Evolutionary conservation across 2,329 filamentous ascomycete species (phyloP).

Genomic region (Fusarium sp.): DNA sequence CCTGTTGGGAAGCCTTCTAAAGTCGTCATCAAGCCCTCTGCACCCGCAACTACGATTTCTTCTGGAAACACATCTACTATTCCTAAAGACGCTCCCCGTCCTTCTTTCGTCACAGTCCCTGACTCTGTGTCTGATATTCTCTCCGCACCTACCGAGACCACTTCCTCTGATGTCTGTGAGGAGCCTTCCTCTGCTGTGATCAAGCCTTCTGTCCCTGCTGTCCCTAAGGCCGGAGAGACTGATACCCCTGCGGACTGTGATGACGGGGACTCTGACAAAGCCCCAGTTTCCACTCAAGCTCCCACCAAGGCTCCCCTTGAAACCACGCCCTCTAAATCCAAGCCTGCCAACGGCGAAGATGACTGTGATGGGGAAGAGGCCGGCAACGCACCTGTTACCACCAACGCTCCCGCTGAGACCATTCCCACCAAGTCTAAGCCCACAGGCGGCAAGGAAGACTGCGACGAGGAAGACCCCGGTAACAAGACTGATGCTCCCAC

Average conservation of each 20-base stretch:
- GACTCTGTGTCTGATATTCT: too few relatives aligned
- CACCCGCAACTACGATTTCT: too few relatives aligned
- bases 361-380: background rate
- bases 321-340: background rate
- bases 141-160: background rate
- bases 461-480: background rate
- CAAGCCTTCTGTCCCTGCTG: conserved; percentile 12
- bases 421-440: background rate
- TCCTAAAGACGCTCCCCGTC: too few relatives aligned
- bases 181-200: conserved; percentile 19
- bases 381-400: background rate
- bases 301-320: background rate
- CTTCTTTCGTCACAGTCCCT: too few relatives aligned
- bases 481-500: conserved; percentile 8
- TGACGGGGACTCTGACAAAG: background rate
- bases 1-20: too few relatives aligned
- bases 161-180: conserved; percentile 1
- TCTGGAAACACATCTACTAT: too few relatives aligned
- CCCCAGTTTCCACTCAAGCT: background rate
- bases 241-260: background rate
- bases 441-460: conserved; percentile 8
- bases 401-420: conserved; percentile 1
- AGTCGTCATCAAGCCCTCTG: too few relatives aligned
- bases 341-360: background rate
- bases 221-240: background rate